Conservation (phyloP, 805 yeast genomes). For the Starmera amethionina region DNA sequence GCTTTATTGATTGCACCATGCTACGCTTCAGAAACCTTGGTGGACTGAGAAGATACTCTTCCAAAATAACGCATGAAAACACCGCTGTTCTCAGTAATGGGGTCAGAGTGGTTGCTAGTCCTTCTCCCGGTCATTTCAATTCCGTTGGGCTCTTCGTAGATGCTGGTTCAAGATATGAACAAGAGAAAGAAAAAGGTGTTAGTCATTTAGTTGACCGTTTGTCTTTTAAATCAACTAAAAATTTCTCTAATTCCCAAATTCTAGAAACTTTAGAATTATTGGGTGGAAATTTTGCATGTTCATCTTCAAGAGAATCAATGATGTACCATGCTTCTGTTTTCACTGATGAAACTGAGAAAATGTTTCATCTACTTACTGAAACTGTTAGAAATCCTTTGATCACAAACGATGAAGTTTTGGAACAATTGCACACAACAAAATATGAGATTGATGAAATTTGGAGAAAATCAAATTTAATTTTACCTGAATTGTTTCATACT, state of each 20-base stretch:
- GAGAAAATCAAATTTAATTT: constrained; percentile 70
- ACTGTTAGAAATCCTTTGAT: constrained; percentile 68
- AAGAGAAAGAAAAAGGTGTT: constrained; percentile 49
- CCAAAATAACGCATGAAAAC: no score
- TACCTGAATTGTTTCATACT: constrained; percentile 86
- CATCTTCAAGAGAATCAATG: constrained; percentile 84
- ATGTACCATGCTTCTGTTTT: constrained; percentile 93
- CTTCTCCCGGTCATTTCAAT: constrained; percentile 82
- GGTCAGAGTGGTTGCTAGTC: constrained; percentile 71
- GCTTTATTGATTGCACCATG: no score
- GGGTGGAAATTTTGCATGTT: constrained; percentile 93
- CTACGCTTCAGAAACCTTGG: no score
- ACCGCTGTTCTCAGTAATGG: constrained; percentile 42
- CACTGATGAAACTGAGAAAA: constrained; percentile 69
- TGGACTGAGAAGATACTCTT: no score
- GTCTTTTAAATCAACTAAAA: constrained; percentile 67
- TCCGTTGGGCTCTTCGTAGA: constrained; percentile 84
- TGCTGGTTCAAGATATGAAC: constrained; percentile 86
- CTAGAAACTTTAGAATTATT: constrained; percentile 62
- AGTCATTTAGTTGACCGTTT: constrained; percentile 80
- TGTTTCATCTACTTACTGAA: constrained; percentile 69
- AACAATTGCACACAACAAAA: constrained; percentile 61
- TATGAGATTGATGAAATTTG: constrained; percentile 80
- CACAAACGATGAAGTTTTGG: constrained; percentile 59
- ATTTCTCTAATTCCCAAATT: constrained; percentile 56